Base-by-base conservation (phyloP, 768 basidiomycete species). In the Calvatia gigantea region DNA sequence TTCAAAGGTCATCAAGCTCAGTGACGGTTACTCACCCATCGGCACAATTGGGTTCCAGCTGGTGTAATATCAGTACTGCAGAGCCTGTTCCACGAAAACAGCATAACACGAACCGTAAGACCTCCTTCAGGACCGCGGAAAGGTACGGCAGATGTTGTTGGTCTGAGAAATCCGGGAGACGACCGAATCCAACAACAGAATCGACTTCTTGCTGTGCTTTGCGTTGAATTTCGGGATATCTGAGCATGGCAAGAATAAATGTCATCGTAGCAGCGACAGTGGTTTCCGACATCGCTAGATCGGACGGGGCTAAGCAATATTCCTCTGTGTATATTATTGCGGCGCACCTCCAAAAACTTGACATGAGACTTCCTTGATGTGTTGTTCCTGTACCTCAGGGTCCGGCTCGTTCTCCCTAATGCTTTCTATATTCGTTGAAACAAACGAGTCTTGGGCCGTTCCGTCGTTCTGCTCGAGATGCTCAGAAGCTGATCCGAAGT, bases 191-290 rank as follows among this genome's bases (percentile, higher is more conserved):
- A 14, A 52, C 39, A 4, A 58, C 51, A 11, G 28, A 17, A 17
- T 58, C 57, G 25, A 54, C 11, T 28, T 58, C 57, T 21, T 46
- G 35, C 25, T 54, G 57, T 12, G 49, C 57, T 23, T 42, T 47
- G 2, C 12, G 8, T 23, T 58, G 57, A n/a, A 54, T 45, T 1
- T 27, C 52, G 6, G 57, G 57, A 23, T 27, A 23, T 5, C 17
- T 38, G 12, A 58, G 23, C 57, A 58, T 58, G 6, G 70, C 65
- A 1, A 72, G 69, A 6, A 68, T 65, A 62, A 74, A 74, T 66
- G 71, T 73, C 53, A 71, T 67, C 48, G 73, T 69, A 44, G 72
- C 67, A 6, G 67, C 65, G n/a, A 69, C 63, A 2, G 72, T 71
- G 1, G 57, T 35, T 9, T 50, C 57, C 4, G 57, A 43, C 3